Evolutionary conservation across 352 stramenopile species (phyloP).

Genomic region (Peronosclerospora sorghi): DNA sequence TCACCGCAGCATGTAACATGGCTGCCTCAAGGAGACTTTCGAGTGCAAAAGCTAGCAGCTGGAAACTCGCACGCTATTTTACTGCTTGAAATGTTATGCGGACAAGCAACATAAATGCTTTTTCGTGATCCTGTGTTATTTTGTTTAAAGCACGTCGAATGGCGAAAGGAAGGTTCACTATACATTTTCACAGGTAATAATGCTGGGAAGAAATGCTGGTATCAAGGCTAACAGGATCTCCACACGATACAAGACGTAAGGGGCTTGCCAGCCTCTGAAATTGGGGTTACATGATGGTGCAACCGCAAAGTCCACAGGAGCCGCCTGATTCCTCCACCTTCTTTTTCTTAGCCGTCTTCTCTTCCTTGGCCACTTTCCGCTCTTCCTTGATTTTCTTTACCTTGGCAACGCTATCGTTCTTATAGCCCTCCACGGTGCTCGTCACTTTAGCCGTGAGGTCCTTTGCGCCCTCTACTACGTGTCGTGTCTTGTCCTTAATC

Average conservation of each 20-base stretch:
- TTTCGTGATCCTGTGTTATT: no score
- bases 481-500: constrained; percentile 33
- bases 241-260: no score
- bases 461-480: constrained; percentile 32
- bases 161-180: no score
- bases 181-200: constrained; percentile 12
- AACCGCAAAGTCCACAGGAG: constrained; percentile 42
- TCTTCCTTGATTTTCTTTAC: constrained; percentile 41
- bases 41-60: constrained; percentile 10
- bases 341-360: constrained; percentile 28
- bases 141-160: no score
- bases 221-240: no score
- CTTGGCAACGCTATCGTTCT: constrained; percentile 58
- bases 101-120: constrained; percentile 11
- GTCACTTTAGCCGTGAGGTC: constrained; percentile 31
- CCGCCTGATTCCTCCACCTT: constrained; percentile 34
- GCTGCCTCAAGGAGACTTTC: constrained; percentile 2
- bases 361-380: constrained; percentile 38
- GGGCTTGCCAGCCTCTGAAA: no score
- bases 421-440: constrained; percentile 50
- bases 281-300: constrained; percentile 45
- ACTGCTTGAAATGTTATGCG: constrained; percentile 22
- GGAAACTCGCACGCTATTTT: constrained; percentile 23
- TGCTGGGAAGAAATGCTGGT: no score
- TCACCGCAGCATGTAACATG: constrained; percentile 5